phyloP scores from a whole-genome alignment of 139 green algal genomes.

The Picochlorum sp. region DNA sequence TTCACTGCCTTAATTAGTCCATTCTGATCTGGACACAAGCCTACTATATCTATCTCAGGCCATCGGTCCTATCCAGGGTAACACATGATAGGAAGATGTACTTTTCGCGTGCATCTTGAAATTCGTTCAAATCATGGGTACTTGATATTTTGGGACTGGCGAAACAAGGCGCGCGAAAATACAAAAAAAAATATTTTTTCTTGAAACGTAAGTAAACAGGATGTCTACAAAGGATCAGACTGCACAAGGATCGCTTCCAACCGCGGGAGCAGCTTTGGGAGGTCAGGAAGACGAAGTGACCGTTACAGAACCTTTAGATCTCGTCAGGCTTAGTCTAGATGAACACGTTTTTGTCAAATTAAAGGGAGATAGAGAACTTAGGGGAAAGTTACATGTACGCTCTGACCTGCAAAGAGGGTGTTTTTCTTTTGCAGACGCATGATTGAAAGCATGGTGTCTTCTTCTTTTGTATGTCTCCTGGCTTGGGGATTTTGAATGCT shows the following conservation, averaged over 20 bases:
- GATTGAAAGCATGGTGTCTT: neutral
- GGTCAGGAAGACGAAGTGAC: constrained; percentile 49
- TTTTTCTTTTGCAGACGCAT: neutral
- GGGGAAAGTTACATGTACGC: constrained; percentile 86
- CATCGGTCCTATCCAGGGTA: too few relatives aligned
- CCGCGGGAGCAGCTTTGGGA: neutral
- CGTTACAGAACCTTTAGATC: constrained; percentile 94
- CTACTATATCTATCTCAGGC: too few relatives aligned
- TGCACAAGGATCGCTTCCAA: neutral
- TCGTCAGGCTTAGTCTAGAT: constrained; percentile 86
- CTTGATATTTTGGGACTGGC: too few relatives aligned
- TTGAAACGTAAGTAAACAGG: neutral
- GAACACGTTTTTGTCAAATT: constrained; percentile 95
- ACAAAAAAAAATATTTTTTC: neutral
- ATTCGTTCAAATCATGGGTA: too few relatives aligned
- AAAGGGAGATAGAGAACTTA: constrained; percentile 80
- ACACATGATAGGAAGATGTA: too few relatives aligned
- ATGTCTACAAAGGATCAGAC: neutral
- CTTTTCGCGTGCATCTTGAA: too few relatives aligned
- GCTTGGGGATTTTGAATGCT: neutral
- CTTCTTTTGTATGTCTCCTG: too few relatives aligned
- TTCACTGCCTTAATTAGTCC: too few relatives aligned
- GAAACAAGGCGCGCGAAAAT: too few relatives aligned
- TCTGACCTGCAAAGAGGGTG: neutral
- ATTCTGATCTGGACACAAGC: too few relatives aligned